A percentile compares a stretch with the other conserved stretches of the same genome.
Conservation (phyloP, 306 rosid genomes). For the Crataegus laevigata region DNA sequence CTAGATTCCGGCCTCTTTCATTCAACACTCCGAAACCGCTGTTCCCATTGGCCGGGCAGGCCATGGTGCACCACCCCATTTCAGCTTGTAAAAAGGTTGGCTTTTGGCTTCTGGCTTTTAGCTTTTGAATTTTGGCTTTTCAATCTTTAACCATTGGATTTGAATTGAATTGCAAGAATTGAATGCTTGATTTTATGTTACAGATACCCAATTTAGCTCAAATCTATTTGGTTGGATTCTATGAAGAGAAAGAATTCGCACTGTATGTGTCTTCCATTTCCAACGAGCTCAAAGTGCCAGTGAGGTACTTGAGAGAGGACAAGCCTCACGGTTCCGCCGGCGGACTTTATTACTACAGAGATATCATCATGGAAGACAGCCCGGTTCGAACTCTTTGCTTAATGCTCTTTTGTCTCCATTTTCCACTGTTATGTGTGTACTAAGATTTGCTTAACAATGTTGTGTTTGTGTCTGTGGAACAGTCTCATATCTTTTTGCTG, state of each 20-base stretch:
- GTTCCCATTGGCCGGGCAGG: constrained; percentile 95
- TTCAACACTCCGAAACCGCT: constrained; percentile 93
- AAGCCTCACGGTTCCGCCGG: constrained; percentile 98
- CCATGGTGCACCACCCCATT: constrained; percentile 94
- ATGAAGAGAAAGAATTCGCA: constrained; percentile 91
- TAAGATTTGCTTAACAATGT: not conserved
- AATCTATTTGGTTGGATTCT: constrained; percentile 79
- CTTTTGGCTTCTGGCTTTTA: constrained; percentile 19
- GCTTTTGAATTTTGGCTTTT: not conserved
- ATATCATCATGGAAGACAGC: constrained; percentile 80
- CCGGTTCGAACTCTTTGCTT: constrained; percentile 48
- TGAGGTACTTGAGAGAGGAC: constrained; percentile 97
- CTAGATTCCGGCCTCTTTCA: constrained; percentile 97
- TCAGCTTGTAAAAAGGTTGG: constrained; percentile 88
- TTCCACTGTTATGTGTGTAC: not conserved
- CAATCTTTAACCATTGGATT: not conserved
- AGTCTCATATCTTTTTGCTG: constrained; percentile 87
- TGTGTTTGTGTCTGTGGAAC: constrained; percentile 22
- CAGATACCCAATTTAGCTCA: constrained; percentile 91
- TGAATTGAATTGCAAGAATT: not conserved
- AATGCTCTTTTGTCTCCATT: not conserved
- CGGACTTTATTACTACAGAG: constrained; percentile 73
- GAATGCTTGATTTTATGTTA: not conserved
- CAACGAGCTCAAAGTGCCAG: constrained; percentile 84
- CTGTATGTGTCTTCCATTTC: constrained; percentile 89